A percentile compares a stretch with the other conserved stretches of the same genome.
These are phyloP conservation scores for Neurospora terricola DNA, from an alignment of 495 filamentous ascomycete species.

Conservation along the genomic window DNA sequence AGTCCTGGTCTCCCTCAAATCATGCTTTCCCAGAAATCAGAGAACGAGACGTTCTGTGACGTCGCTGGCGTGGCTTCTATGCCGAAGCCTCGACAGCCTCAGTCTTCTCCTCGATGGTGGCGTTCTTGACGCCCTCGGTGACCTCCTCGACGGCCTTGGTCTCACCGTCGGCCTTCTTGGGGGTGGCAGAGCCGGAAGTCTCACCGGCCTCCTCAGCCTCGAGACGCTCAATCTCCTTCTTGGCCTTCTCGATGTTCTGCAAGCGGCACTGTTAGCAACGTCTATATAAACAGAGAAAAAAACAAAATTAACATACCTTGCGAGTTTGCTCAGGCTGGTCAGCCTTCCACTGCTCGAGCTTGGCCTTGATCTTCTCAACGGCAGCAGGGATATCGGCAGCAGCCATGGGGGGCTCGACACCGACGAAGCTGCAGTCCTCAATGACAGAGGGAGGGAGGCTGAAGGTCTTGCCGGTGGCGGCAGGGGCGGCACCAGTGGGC, in stretches of 20 bases:
- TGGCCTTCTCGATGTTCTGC: constrained; percentile 71
- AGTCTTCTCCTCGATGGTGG: constrained; percentile 62
- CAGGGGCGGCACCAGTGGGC: constrained; percentile 29
- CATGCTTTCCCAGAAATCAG: neutral
- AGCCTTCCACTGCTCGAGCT: constrained; percentile 86
- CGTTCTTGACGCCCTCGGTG: constrained; percentile 54
- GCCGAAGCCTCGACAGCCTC: constrained; percentile 29
- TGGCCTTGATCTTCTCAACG: constrained; percentile 81
- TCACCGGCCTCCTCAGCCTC: constrained; percentile 43
- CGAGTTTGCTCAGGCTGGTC: constrained; percentile 87
- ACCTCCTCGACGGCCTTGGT: constrained; percentile 34
- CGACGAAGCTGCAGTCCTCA: constrained; percentile 74
- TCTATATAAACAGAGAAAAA: neutral
- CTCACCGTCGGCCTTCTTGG: constrained; percentile 31
- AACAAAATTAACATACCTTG: constrained; percentile 50
- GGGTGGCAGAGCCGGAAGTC: constrained; percentile 20
- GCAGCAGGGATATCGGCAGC: constrained; percentile 67
- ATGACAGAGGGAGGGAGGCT: constrained; percentile 82
- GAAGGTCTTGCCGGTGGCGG: constrained; percentile 53
- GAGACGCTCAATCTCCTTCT: constrained; percentile 54
- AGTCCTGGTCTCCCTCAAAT: neutral
- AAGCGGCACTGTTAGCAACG: constrained; percentile 42
- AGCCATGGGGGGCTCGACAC: constrained; percentile 77
- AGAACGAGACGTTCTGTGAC: neutral
- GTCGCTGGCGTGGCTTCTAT: neutral